Base-by-base conservation (phyloP, 2,329 filamentous ascomycete genomes). In the Alternaria longipes region DNA sequence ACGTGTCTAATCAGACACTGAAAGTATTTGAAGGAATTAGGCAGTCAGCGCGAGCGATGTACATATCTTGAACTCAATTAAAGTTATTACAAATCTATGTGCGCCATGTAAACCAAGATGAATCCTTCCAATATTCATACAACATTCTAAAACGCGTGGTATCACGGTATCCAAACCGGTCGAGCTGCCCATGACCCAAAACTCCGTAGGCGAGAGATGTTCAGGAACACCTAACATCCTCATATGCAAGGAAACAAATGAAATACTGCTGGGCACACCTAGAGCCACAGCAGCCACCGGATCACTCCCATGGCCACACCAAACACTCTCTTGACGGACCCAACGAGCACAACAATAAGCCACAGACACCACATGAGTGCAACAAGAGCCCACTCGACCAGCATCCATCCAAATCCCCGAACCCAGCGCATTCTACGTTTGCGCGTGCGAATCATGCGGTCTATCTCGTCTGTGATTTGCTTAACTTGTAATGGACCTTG, bases 341-440 rank as follows among this genome's bases (percentile, higher is more conserved):
- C 87, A 53, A 91, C 83, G 24, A 94, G 83, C 76, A 93, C 91
- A 24, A 97, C 94, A 34, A 97, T 83, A 60, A 96, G 87, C 93
- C 94, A 98, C 16, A 96, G 89, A 79, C 91, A 93, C 93, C 95
- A 97, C 89, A 98, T 92, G 69, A 96, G 87, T 4, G 91, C 91
- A 40, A 98, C 88, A 18, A 98, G 85, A 51, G 88, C 82, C 93
- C 93, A 97, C 82, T 98, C 94, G 16, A 97, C 87, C 20, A 90
- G 80, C 56, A 93, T 88, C 86, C 93, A 98, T 14, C 92, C 90
- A 0, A 89, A 87, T 14, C 91, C 84, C 40, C 92, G 84, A 24
- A 93, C 79, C 88, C 92, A 93, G 56, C 92, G 84, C 73, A 95
- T 84, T 54, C 93, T 84, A 60, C 91, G 85, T 60, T 91, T 84